Conservation (phyloP, 1,284 basidiomycete genomes). For the Cutaneotrichosporon sp. region DNA sequence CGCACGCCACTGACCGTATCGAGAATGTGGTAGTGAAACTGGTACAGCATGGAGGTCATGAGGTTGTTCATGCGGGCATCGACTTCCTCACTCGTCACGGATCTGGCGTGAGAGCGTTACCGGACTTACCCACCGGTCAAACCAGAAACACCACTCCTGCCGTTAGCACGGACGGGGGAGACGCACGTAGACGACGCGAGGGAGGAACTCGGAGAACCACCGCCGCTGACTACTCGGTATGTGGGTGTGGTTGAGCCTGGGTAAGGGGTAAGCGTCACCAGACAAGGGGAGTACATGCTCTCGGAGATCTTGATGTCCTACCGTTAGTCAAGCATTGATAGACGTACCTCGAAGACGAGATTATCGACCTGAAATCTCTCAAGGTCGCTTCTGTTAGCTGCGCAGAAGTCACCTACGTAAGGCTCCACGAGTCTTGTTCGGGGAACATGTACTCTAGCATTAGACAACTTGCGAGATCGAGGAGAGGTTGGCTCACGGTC, state of each 20-base stretch:
- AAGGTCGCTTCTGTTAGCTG: constrained; percentile 14
- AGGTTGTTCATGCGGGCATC: constrained; percentile 18
- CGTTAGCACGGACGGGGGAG: not conserved
- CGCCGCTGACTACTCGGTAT: constrained; percentile 15
- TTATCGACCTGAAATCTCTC: constrained; percentile 27
- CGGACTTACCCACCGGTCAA: constrained; percentile 20
- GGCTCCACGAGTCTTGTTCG: constrained; percentile 16
- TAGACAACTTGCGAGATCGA: not conserved
- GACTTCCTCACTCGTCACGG: constrained; percentile 21
- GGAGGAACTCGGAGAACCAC: constrained; percentile 24
- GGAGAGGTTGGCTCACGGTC: constrained; percentile 10
- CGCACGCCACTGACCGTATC: constrained; percentile 12
- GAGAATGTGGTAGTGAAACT: constrained; percentile 19
- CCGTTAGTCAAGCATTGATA: not conserved
- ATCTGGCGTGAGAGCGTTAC: constrained; percentile 11
- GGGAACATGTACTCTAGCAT: constrained; percentile 26
- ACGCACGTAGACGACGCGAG: constrained; percentile 21
- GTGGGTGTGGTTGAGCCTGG: constrained; percentile 19
- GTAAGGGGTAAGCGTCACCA: not conserved
- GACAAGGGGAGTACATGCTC: constrained; percentile 15
- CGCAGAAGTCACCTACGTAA: not conserved
- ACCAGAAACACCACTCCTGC: constrained; percentile 32
- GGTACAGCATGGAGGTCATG: constrained; percentile 20
- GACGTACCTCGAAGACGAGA: constrained; percentile 22
- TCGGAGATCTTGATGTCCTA: constrained; percentile 28